phyloP scores from a whole-genome alignment of 2,329 filamentous ascomycete species.

The Diaporthe caulivora region DNA sequence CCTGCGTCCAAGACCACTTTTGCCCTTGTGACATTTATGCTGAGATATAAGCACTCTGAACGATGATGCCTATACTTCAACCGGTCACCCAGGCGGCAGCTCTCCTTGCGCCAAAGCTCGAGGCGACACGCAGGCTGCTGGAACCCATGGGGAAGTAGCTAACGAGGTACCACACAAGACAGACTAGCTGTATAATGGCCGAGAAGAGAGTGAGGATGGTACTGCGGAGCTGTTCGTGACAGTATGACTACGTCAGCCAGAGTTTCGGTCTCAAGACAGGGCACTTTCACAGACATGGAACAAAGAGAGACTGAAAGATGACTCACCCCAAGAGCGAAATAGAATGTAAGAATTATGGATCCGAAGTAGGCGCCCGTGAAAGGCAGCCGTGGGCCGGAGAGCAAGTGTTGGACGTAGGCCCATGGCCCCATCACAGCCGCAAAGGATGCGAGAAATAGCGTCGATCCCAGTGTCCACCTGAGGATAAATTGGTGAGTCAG shows the following conservation, averaged over 20 bases:
- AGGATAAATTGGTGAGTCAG: constrained; percentile 37
- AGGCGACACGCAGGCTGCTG: constrained; percentile 86
- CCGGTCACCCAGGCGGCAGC: constrained; percentile 90
- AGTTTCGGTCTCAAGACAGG: not conserved
- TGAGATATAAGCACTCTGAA: not conserved
- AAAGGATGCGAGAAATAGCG: constrained; percentile 92
- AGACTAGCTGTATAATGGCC: constrained; percentile 84
- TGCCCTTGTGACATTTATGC: constrained; percentile 7
- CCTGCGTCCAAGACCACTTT: not conserved
- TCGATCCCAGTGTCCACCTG: constrained; percentile 95
- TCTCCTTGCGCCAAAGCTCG: constrained; percentile 85
- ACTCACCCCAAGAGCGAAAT: constrained; percentile 93
- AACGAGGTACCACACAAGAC: constrained; percentile 91
- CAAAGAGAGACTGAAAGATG: constrained; percentile 1
- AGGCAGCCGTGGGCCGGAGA: constrained; percentile 86
- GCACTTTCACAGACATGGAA: constrained; percentile 13
- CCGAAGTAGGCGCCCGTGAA: constrained; percentile 97
- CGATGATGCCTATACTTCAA: constrained; percentile 52
- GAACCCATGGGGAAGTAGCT: constrained; percentile 99
- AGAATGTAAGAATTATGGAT: constrained; percentile 88
- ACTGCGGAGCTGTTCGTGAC: constrained; percentile 76
- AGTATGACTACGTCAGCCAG: constrained; percentile 42
- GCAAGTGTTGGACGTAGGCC: constrained; percentile 84
- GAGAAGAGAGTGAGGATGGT: constrained; percentile 88
- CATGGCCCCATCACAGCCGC: constrained; percentile 93